phyloP scores from a whole-genome alignment of 2,329 filamentous ascomycete species.

The Balansia obtecta region DNA sequence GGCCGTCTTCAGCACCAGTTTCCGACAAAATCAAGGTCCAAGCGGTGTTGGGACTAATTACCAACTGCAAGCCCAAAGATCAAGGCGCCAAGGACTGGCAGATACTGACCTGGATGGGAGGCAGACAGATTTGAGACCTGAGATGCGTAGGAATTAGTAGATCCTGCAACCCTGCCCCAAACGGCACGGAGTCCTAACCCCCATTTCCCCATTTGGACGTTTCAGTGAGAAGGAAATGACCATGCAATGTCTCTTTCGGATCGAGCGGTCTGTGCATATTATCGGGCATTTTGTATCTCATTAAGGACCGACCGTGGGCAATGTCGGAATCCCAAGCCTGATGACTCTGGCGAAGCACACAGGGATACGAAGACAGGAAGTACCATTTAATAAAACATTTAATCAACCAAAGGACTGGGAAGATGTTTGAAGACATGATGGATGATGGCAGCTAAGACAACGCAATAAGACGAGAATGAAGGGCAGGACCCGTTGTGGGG shows the following conservation, averaged over 20 bases:
- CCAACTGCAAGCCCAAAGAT: not conserved
- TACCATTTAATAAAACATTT: not conserved
- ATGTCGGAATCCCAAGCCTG: not conserved
- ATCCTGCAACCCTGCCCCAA: not conserved
- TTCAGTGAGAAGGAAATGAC: not conserved
- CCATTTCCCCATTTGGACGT: not conserved
- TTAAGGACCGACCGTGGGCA: not conserved
- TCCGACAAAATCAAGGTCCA: not conserved
- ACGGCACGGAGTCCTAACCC: not conserved
- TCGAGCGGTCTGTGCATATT: not conserved
- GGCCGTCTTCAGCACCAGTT: not conserved
- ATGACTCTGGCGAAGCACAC: not conserved
- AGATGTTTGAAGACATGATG: conserved; percentile 1
- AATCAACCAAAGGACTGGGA: not conserved
- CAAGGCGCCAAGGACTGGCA: not conserved
- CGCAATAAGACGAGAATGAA: not conserved
- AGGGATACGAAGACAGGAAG: not conserved
- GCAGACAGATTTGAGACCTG: not conserved
- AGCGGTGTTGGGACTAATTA: not conserved
- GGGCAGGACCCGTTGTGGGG: not conserved
- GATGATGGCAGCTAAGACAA: not conserved
- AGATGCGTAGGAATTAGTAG: not conserved
- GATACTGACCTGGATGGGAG: not conserved
- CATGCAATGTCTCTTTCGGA: not conserved
- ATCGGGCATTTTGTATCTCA: not conserved